These are phyloP conservation scores for Triadica sebifera DNA, from an alignment of 345 rosid genomes.

Conservation along the genomic window DNA sequence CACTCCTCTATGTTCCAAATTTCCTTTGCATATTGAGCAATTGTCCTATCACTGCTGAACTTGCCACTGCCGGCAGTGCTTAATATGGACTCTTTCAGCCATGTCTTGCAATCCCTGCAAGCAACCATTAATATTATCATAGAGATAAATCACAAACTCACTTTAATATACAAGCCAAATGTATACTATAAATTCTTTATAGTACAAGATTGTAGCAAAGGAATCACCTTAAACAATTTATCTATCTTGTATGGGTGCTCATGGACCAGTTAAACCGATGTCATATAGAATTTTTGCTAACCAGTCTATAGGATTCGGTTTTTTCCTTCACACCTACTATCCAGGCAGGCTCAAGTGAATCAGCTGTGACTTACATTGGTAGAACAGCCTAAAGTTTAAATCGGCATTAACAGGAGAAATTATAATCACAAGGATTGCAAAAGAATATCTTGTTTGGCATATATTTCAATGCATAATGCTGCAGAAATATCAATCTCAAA, in stretches of 20 bases:
- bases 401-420: background rate
- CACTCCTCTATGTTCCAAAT: constrained; percentile 87
- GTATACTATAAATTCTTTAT: background rate
- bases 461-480: background rate
- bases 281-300: too few relatives aligned
- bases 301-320: too few relatives aligned
- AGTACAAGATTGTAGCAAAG: background rate
- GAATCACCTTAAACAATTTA: too few relatives aligned
- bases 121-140: background rate
- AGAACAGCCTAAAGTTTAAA: background rate
- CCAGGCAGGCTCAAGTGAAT: background rate
- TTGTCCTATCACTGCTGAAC: constrained; percentile 88
- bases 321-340: background rate
- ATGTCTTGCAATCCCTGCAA: constrained; percentile 67
- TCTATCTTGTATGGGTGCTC: too few relatives aligned
- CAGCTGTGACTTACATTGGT: background rate
- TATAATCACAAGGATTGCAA: background rate
- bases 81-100: constrained; percentile 88
- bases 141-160: background rate
- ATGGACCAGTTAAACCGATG: too few relatives aligned
- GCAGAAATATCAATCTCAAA: background rate
- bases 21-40: constrained; percentile 83
- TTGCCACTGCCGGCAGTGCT: constrained; percentile 93
- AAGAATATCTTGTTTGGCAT: background rate
- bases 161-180: background rate